Conservation (phyloP, 2,329 filamentous ascomycete species). For the Colletotrichum eleusines region DNA sequence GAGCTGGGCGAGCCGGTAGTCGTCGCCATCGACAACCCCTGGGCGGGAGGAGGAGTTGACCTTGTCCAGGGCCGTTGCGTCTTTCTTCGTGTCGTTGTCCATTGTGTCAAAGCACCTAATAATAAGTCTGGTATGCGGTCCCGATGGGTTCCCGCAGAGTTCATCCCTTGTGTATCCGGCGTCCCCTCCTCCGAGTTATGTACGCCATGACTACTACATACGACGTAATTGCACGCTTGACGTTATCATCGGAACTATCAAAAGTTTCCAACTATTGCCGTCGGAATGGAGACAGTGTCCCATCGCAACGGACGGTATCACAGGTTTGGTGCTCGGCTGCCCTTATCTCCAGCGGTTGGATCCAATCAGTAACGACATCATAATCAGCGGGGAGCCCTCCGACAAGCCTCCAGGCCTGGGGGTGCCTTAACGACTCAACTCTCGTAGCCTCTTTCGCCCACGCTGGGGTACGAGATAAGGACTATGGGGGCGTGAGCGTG, state of each 20-base stretch:
- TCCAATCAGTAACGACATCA: constrained; percentile 26
- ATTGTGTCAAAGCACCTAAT: constrained; percentile 7
- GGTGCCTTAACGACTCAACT: neutral
- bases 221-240: neutral
- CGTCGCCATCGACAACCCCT: constrained; percentile 12
- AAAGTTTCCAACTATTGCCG: neutral
- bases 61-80: constrained; percentile 12
- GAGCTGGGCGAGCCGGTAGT: constrained; percentile 46
- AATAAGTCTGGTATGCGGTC: neutral
- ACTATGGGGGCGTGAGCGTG: neutral
- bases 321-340: neutral
- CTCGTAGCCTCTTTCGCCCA: constrained; percentile 14
- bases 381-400: constrained; percentile 28
- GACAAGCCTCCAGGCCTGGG: neutral
- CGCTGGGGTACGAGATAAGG: constrained; percentile 37
- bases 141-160: constrained; percentile 3
- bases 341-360: constrained; percentile 23
- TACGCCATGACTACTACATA: constrained; percentile 21
- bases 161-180: constrained; percentile 17
- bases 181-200: constrained; percentile 25
- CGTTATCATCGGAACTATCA: constrained; percentile 19
- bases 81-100: constrained; percentile 34
- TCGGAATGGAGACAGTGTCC: constrained; percentile 24
- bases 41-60: constrained; percentile 20
- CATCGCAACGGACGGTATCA: neutral